A percentile compares a stretch with the other conserved stretches of the same genome.
These are phyloP conservation scores for Syncephalastrum monosporum DNA, from an alignment of 371 early-diverging fungal genomes.

Conservation along the genomic window DNA sequence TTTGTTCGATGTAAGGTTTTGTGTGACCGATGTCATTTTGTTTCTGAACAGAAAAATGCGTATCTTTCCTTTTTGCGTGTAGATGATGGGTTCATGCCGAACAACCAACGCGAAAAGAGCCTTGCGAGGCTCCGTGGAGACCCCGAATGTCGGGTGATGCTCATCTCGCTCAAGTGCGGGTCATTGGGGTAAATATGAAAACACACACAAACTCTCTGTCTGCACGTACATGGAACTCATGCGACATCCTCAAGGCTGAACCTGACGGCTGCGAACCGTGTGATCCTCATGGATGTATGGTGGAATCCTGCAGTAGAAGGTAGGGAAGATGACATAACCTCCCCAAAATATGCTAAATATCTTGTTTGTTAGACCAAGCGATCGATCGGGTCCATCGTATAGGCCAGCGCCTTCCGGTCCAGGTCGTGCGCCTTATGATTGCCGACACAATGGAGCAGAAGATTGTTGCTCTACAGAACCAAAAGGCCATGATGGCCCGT, in stretches of 20 bases:
- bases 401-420: slow-evolving; percentile 70
- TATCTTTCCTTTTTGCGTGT: slow-evolving; percentile 1
- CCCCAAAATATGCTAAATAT: slow-evolving; percentile 1
- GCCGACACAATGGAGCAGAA: slow-evolving; percentile 62
- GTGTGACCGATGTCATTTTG: neutral
- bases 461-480: slow-evolving; percentile 52
- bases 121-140: slow-evolving; percentile 53
- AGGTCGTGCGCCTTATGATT: slow-evolving; percentile 59
- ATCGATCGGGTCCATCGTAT: slow-evolving; percentile 88
- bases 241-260: slow-evolving; percentile 58
- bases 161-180: slow-evolving; percentile 69
- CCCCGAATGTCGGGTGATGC: slow-evolving; percentile 56
- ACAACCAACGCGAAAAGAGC: slow-evolving; percentile 44
- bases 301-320: slow-evolving; percentile 87
- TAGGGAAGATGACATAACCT: slow-evolving; percentile 12
- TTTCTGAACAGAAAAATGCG: slow-evolving; percentile 5
- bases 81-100: slow-evolving; percentile 51
- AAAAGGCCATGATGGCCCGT: slow-evolving; percentile 45
- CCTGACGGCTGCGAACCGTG: slow-evolving; percentile 73
- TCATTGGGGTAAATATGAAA: slow-evolving; percentile 56
- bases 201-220: too few species aligned
- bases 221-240: too few species aligned
- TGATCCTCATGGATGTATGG: slow-evolving; percentile 79
- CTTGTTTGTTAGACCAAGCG: slow-evolving; percentile 60
- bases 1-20: slow-evolving; percentile 51